These are phyloP conservation scores for Decorospora gaudefroyi DNA, from an alignment of 2,329 filamentous ascomycete genomes.

Conservation along the genomic window DNA sequence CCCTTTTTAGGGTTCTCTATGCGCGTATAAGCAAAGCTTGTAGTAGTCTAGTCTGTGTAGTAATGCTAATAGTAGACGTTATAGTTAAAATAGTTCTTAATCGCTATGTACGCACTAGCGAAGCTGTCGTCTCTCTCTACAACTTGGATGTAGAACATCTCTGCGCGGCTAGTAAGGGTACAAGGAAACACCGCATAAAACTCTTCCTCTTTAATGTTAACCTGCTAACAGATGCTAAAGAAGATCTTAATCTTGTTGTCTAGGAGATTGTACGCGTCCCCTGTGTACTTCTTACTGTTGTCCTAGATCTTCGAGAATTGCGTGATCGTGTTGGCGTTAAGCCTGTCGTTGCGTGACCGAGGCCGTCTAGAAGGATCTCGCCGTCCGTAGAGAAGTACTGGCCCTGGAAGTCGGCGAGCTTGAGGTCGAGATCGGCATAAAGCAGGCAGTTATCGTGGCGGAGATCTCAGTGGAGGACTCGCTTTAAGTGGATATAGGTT, in stretches of 20 bases:
- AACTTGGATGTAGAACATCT: background rate
- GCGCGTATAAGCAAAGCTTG: background rate
- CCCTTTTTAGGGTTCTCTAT: constrained; percentile 2
- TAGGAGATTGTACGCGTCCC: background rate
- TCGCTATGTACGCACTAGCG: background rate
- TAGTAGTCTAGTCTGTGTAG: background rate
- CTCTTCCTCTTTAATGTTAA: background rate
- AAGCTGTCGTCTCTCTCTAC: background rate
- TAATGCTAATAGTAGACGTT: background rate
- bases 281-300: constrained; percentile 1
- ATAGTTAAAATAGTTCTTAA: background rate
- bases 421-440: too few relatives aligned
- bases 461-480: too few relatives aligned
- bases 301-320: background rate
- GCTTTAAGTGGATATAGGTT: too few relatives aligned
- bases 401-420: too few relatives aligned
- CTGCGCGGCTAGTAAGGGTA: constrained; percentile 1
- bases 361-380: too few relatives aligned
- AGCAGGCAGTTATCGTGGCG: too few relatives aligned
- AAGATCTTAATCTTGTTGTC: constrained; percentile 2
- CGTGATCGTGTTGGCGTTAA: background rate
- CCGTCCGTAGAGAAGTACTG: too few relatives aligned
- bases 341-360: background rate
- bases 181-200: constrained; percentile 1
- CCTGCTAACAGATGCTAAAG: constrained; percentile 1